Conservation (phyloP, 2,329 filamentous ascomycete genomes). For the Pseudogymnoascus sp. region DNA sequence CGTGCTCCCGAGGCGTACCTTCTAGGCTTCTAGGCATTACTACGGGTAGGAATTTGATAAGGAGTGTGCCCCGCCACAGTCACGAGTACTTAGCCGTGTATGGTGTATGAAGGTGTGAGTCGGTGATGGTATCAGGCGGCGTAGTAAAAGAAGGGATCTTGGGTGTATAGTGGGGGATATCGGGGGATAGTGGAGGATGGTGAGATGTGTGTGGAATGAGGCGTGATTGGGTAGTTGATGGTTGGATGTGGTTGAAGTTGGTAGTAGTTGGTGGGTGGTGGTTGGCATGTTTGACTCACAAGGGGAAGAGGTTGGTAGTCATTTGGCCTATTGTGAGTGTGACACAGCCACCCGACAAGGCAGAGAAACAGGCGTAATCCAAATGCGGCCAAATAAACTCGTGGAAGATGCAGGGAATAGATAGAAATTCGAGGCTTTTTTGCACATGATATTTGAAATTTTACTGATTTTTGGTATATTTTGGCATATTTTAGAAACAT, state of each 20-base stretch:
- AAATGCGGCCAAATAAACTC: no score
- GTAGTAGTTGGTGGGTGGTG: not conserved
- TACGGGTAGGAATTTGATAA: no score
- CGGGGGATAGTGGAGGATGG: not conserved
- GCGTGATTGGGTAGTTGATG: not conserved
- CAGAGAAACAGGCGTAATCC: constrained; percentile 1
- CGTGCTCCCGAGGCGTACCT: not conserved
- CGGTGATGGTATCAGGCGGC: constrained; percentile 1
- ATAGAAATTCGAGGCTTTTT: not conserved
- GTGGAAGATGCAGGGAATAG: not conserved
- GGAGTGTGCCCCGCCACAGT: not conserved
- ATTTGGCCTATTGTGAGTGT: not conserved
- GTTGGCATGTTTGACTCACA: constrained; percentile 4
- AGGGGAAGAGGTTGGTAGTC: not conserved
- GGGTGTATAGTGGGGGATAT: not conserved
- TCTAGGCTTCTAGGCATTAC: not conserved
- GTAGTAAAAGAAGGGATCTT: no score
- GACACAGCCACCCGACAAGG: constrained; percentile 5
- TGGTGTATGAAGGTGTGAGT: constrained; percentile 5
- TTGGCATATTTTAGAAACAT: not conserved
- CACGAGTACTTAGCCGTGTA: not conserved
- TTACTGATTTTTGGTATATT: not conserved
- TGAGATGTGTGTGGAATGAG: not conserved
- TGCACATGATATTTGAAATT: not conserved
- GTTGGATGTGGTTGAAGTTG: not conserved